A percentile compares a stretch with the other conserved stretches of the same genome.
Conservation (phyloP, 1,284 basidiomycete species). For the Trichosporon faecale region DNA sequence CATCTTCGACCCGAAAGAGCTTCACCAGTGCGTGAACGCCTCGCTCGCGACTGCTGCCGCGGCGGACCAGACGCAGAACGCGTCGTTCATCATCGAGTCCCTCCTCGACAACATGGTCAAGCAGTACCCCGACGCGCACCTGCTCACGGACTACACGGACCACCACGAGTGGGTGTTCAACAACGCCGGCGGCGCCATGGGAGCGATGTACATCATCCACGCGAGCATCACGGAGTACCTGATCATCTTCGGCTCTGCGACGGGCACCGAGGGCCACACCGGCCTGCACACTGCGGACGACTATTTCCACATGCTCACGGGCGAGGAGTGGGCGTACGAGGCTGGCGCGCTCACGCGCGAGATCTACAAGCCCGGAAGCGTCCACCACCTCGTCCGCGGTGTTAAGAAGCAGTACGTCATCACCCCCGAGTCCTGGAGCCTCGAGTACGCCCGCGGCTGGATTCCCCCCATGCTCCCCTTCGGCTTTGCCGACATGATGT, state of each 20-base stretch:
- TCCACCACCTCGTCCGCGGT: constrained; percentile 79
- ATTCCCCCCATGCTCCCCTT: constrained; percentile 90
- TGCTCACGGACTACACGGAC: constrained; percentile 62
- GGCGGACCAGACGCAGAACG: constrained; percentile 50
- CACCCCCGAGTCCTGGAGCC: constrained; percentile 89
- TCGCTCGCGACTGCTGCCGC: constrained; percentile 60
- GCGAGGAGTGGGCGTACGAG: constrained; percentile 86
- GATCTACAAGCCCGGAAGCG: constrained; percentile 74
- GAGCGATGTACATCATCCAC: constrained; percentile 91
- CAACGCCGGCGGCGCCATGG: constrained; percentile 99
- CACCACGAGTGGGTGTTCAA: constrained; percentile 86
- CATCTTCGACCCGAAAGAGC: constrained; percentile 63
- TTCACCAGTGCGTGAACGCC: constrained; percentile 68
- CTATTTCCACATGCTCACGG: constrained; percentile 92
- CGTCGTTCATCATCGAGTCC: constrained; percentile 55
- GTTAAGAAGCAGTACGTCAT: constrained; percentile 95
- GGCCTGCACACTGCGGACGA: constrained; percentile 88
- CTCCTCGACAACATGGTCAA: constrained; percentile 73
- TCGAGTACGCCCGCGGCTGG: constrained; percentile 93
- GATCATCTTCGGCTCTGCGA: constrained; percentile 87
- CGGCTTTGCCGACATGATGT: constrained; percentile 78
- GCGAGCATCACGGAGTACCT: constrained; percentile 81
- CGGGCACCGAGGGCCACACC: constrained; percentile 94
- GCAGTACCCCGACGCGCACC: constrained; percentile 60
- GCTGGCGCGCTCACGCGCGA: constrained; percentile 80